Percentiles rank a stretch among this genome's conserved stretches.
Conservation (phyloP, 768 basidiomycete species). For the Infundibulicybe gibba region DNA sequence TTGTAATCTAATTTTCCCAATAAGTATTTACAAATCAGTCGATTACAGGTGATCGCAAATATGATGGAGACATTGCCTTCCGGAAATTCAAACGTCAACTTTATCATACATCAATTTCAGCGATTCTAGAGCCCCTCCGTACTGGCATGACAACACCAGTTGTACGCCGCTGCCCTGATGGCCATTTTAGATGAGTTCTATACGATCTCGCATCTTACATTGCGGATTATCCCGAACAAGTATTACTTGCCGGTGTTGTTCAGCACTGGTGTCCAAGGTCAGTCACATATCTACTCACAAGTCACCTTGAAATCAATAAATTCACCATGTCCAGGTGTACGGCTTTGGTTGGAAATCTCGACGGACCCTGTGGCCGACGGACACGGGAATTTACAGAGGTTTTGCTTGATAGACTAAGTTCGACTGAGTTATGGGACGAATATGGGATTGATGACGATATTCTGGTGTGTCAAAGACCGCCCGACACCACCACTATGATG, state of each 20-base stretch:
- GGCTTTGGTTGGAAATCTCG: not conserved
- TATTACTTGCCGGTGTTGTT: no score
- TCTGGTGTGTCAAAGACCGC: conserved; percentile 2
- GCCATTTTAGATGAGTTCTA: conserved; percentile 16
- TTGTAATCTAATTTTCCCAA: no score
- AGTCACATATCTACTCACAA: not conserved
- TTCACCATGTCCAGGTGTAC: not conserved
- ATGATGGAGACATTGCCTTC: no score
- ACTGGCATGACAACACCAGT: conserved; percentile 8
- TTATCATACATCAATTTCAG: not conserved
- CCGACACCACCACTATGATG: not conserved
- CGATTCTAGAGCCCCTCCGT: not conserved
- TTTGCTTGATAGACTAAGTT: conserved; percentile 7
- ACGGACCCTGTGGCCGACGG: conserved; percentile 1
- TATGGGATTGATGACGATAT: conserved; percentile 17
- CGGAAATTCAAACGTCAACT: conserved; percentile 8
- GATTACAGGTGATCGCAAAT: no score
- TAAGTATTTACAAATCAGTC: no score
- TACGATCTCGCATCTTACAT: conserved; percentile 20
- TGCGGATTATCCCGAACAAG: conserved; percentile 25
- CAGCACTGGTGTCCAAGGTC: conserved; percentile 16
- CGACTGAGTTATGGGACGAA: conserved; percentile 13
- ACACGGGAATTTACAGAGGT: conserved; percentile 6
- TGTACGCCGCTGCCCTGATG: conserved; percentile 15
- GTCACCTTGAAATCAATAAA: not conserved